Evolutionary conservation across 208 protist genomes (phyloP), one percentile per base, ranked within the genome.

Genomic region (Trypanosoma cruzi): DNA sequence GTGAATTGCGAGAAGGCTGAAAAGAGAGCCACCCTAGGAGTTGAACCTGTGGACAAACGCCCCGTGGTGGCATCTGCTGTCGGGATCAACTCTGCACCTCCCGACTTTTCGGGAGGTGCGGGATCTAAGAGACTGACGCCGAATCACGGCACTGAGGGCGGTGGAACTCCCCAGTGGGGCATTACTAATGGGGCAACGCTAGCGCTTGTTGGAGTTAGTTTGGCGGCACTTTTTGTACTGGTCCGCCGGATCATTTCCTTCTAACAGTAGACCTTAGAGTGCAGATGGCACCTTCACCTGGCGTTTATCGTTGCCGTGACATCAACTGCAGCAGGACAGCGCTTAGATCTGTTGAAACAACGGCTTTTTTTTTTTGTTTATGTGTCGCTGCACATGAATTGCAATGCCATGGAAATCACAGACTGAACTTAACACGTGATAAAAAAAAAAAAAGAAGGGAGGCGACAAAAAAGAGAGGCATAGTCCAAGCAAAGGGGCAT

Each of bases 381-480:
- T 36, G 10, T 20, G 10, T 22, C 44, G 16, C 54, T 36, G 20
- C 16, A 22, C 28, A 22, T 32, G 28, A 16, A 40, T 58, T 22
- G 20, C 32, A 20, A 40, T 58, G 7, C 7, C 3, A n/a, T 40
- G 2, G 22, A 22, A 6, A 20, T 49, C 44, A 22, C 44, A 49
- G 44, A 13, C 16, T 20, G 16, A 49, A 49, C 11, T 5, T 40
- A 40, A 40, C 36, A 10, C 36, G 46, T 18, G 26, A 71, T 49
- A 50, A 53, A 75, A 71, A 42, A 40, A 60, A 50, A 70, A 62
- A 56, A 56, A 64, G 53, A 36, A 56, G 42, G 50, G 22, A 66
- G n/a, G n/a, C n/a, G n/a, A n/a, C n/a, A n/a, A n/a, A n/a, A 53
- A 2, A 29, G 24, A 66, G 26, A 53, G 36, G 52, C 14, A 55